Percentiles rank a stretch among this genome's conserved stretches.
Conservation (phyloP, 208 protist genomes). For the Leishmania aethiopica region DNA sequence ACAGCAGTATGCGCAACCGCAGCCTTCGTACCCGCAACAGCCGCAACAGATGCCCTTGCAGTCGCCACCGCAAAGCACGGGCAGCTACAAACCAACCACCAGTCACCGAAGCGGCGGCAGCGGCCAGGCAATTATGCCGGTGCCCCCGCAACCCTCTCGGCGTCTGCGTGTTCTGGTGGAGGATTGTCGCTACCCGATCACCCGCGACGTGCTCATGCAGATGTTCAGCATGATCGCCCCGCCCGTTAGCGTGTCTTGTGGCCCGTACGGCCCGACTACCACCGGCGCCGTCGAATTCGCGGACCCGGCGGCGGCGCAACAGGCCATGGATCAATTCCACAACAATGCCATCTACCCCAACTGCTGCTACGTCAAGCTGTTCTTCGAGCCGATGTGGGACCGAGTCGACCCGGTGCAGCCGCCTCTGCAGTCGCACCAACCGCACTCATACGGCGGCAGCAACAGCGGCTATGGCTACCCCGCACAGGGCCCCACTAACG, state of each 20-base stretch:
- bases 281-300: constrained; percentile 76
- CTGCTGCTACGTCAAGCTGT: constrained; percentile 81
- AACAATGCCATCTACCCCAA: constrained; percentile 84
- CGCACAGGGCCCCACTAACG: neutral
- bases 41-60: neutral
- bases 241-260: constrained; percentile 65
- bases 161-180: constrained; percentile 81
- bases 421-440: neutral
- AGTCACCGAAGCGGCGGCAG: constrained; percentile 7
- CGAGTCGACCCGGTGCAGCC: constrained; percentile 2
- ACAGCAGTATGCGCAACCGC: neutral
- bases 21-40: neutral
- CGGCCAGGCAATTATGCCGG: constrained; percentile 23
- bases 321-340: constrained; percentile 69
- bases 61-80: constrained; percentile 4
- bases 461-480: constrained; percentile 16
- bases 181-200: constrained; percentile 86
- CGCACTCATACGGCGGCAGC: neutral
- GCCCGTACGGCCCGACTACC: constrained; percentile 63
- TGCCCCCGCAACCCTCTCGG: constrained; percentile 12
- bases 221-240: constrained; percentile 82
- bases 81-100: neutral
- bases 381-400: constrained; percentile 42
- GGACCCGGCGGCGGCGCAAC: constrained; percentile 54
- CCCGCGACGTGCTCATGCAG: constrained; percentile 68